Conservation (phyloP, 805 yeast species). For the Candida montana region DNA sequence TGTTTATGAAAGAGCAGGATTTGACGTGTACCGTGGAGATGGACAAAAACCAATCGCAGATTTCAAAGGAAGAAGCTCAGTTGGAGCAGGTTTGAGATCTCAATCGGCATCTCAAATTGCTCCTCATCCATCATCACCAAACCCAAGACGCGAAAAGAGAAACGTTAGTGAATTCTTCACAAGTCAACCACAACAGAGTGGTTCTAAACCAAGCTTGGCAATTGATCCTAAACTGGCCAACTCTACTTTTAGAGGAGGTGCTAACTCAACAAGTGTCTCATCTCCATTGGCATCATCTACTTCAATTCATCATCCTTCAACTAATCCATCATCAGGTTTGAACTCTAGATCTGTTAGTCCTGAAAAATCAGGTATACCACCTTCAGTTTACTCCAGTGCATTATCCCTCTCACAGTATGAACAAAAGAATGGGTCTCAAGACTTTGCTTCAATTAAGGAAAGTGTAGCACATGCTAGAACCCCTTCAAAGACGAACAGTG, state of each 20-base stretch:
- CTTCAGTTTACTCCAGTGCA: not conserved
- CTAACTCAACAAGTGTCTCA: not conserved
- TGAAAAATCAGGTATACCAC: not conserved
- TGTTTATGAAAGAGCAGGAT: constrained; percentile 80
- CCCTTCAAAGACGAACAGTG: not conserved
- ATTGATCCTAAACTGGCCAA: constrained; percentile 12
- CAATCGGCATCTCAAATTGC: constrained; percentile 12
- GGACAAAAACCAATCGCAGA: not conserved
- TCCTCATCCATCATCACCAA: not conserved
- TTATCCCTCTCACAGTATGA: not conserved
- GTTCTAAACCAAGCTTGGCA: not conserved
- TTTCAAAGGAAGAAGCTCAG: not conserved
- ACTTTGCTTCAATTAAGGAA: too few relatives aligned
- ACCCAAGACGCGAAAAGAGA: constrained; percentile 11
- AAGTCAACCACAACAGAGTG: not conserved
- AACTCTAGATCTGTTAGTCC: not conserved
- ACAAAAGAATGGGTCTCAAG: too few relatives aligned
- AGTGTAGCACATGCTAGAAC: too few relatives aligned
- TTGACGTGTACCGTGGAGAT: constrained; percentile 45
- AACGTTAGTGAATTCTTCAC: constrained; percentile 16
- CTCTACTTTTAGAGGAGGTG: not conserved
- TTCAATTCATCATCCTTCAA: not conserved
- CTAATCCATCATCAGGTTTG: not conserved
- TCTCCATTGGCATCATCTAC: not conserved
- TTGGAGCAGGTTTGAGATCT: constrained; percentile 11